Evolutionary conservation across 2,329 filamentous ascomycete species (phyloP), one percentile per base, ranked within the genome.

Genomic region (Chalaropsis thielavioides): DNA sequence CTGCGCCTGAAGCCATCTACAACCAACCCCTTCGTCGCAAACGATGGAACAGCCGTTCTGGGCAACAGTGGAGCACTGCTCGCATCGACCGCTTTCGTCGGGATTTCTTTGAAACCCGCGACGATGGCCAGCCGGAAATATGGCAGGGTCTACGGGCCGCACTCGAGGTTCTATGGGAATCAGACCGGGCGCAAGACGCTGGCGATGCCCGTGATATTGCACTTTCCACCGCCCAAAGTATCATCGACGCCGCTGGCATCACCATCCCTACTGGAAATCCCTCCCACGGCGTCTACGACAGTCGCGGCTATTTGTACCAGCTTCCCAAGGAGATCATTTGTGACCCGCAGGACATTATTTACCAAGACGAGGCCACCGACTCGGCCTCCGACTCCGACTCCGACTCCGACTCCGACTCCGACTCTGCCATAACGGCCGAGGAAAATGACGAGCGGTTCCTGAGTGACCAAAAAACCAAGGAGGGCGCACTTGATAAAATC

Each of bases 91-190:
- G 79, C 40, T 89, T 96, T 75, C 83, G 92, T 61, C 77, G 76
- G 61, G 90, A 90, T 68, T 96, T 95, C 78, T 97, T 95, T 74
- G 91, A 96, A 68, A 96, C 92, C 1, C 80, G 90, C 59, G 89
- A 95, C 17, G 88, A 87, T 0, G 90, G 90, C 1, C 81, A 84
- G 3, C 71, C 80, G 3, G 89, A 96, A 74, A 81, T 94, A 31
- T 97, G 92, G 92, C 83, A 83, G 69, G 86, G 89, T 0, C 74
- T 96, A 15, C 81, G 81, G 58, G 77, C 84, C 0, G 87, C 86
- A 0, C 79, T 90, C 19, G 82, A 88, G 67, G 76, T 89, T 6
- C 73, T 96, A 68, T 87, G 87, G 76, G 79, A 80, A 11, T 77
- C 80, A 0, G 79, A 82, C 27, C 68, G 67, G 4, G 70, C 72